Evolutionary conservation across 176 grass and related monocot genomes (phyloP), one percentile per base, ranked within the genome.

Genomic region (Miscanthus lutarioriparius): DNA sequence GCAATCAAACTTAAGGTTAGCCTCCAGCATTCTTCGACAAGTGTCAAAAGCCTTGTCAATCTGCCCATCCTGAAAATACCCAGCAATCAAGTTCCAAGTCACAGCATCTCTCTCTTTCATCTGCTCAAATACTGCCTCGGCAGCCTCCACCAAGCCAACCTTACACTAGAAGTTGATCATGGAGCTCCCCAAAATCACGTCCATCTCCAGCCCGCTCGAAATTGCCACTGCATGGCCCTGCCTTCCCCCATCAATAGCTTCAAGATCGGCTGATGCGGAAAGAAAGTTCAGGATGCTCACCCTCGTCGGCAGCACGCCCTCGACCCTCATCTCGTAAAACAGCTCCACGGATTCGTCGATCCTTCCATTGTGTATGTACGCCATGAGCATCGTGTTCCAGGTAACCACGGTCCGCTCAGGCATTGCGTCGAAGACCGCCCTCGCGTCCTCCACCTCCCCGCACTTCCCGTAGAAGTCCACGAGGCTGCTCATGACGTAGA

Each of bases 301-400:
- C 81, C 88, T 91, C 30, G 89, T 94, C 6, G 77, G 89, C 72
- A 85, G 82, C 70, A 86, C 71, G 0, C 86, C 95, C 27, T 88
- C 87, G 12, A 51, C 51, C 17, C 83, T 87, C 92, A 97, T 94
- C 44, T 78, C 49, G 26, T 65, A 91, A 67, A 94, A 94, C 59
- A 94, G 19, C 1, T 91, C 69, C 4, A 92, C 83, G 7, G 92
- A 90, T 80, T 94, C 84, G 26, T 89, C 79, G 2, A 90, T 79
- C 49, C 79, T 80, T 0, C 92, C 86, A 36, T 88, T 87, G 77
- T 89, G 76, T 27, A 90, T 81, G 44, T 88, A 97, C 35, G 78
- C 90, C 79, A 91, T 92, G 74, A 97, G 62, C 92, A 94, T 91
- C 6, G 90, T 85, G 66, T 89, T 94, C 95, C 88, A 91, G 11